Evolutionary conservation across 1,284 basidiomycete genomes (phyloP).

Genomic region (Thelephora terrestris): DNA sequence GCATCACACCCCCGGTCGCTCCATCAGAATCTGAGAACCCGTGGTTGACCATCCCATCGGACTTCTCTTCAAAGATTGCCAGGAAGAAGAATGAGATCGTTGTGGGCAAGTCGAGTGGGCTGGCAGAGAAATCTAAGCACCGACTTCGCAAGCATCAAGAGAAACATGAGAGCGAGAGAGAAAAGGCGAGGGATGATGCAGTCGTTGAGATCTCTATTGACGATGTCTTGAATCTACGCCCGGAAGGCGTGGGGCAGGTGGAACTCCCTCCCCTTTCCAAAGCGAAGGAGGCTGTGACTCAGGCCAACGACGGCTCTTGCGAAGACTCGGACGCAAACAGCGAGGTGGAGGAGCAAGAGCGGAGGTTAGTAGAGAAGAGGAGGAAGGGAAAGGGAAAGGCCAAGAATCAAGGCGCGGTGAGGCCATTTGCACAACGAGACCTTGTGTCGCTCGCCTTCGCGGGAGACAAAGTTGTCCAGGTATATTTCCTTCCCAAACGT

Average conservation of each 20-base stretch:
- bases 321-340: constrained; percentile 50
- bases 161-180: constrained; percentile 45
- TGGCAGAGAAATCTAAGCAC: constrained; percentile 55
- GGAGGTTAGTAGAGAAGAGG: constrained; percentile 27
- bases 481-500: constrained; percentile 22
- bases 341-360: constrained; percentile 61
- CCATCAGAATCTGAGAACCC: constrained; percentile 42
- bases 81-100: constrained; percentile 62
- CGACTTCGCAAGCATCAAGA: constrained; percentile 54
- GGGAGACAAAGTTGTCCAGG: constrained; percentile 88
- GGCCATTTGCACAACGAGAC: constrained; percentile 77
- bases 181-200: constrained; percentile 60
- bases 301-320: constrained; percentile 21
- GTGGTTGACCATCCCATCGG: constrained; percentile 48
- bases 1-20: constrained; percentile 10
- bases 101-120: constrained; percentile 51
- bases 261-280: not conserved
- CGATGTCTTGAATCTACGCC: constrained; percentile 34
- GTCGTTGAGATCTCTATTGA: constrained; percentile 64
- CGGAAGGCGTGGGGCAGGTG: not conserved
- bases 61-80: constrained; percentile 27
- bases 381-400: constrained; percentile 32
- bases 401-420: constrained; percentile 24
- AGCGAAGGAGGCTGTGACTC: constrained; percentile 6
- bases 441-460: constrained; percentile 93